Evolutionary conservation across 306 rosid species (phyloP), one percentile per base, ranked within the genome.

Genomic region (Lathyrus aphaca): DNA sequence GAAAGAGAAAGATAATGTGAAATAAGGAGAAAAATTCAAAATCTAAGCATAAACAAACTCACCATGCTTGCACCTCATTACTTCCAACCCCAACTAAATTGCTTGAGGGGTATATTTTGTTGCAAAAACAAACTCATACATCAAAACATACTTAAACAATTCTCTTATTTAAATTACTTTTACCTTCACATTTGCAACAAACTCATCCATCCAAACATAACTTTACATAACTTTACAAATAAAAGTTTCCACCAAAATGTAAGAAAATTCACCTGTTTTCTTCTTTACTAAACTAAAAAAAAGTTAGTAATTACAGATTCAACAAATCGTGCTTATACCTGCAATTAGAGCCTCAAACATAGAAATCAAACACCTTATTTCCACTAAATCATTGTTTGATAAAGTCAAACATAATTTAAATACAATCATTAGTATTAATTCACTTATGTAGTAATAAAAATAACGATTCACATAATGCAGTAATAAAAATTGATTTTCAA

Each of bases 331-430:
- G 21, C 53, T 46, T 15, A 46, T 46, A 5, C 53, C 8, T 15
- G 54, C 19, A 15, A 15, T 46, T 46, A 16, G 10, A 46, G 19
- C 53, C 21, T 17, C 25, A 16, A 17, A 49, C 55, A 17, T 49
- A 49, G 55, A 49, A 49, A 16, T 4, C 55, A 16, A 51, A 51
- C 58, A 53, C 32, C 32, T 53, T 21, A 53, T 53, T 53, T 19
- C 32, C 4, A 53, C 59, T 53, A 21, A 5, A 21, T 53, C 60
- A 19, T 2, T 32, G 10, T 5, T 54, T 5, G 16, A 35, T 10
- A 4, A 0, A 18, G 8, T 23, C 60, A 23, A 54, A 23, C 23
- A 6, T 32, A 53, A 53, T 4, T 53, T 10, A 8, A 2, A 45
- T 45, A 45, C 19, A 45, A 45, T 45, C 18, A 6, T 13, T 45